Conservation (phyloP, 208 protist species). For the Crithidia acanthocephali region DNA sequence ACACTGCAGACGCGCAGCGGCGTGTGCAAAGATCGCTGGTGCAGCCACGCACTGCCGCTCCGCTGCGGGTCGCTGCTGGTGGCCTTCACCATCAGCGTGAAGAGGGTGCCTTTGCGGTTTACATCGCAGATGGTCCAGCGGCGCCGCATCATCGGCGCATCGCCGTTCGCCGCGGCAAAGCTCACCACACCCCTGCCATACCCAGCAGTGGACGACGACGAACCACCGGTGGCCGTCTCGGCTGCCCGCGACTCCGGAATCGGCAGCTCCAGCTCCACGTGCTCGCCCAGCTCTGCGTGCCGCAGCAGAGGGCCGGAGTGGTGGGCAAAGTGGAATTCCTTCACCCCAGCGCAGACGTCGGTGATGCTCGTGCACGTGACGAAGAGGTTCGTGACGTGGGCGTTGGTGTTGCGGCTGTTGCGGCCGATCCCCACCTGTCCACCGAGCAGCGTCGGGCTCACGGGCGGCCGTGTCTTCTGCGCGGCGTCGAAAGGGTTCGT, state of each 20-base stretch:
- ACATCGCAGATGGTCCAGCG: conserved; percentile 74
- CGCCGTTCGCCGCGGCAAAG: conserved; percentile 19
- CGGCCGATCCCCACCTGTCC: neutral
- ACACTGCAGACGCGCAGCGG: conserved; percentile 54
- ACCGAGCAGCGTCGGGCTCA: conserved; percentile 8
- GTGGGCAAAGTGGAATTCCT: conserved; percentile 57
- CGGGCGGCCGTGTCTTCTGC: conserved; percentile 17
- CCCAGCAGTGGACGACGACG: too few species aligned
- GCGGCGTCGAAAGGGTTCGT: conserved; percentile 19
- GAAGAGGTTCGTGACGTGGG: conserved; percentile 10
- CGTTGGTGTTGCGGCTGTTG: neutral
- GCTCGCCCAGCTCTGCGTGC: conserved; percentile 56
- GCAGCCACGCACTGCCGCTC: conserved; percentile 71
- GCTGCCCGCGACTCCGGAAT: conserved; percentile 20
- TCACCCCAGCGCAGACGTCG: conserved; percentile 54
- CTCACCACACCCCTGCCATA: neutral
- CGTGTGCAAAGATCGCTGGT: conserved; percentile 50
- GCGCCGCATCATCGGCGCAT: conserved; percentile 39
- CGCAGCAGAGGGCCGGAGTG: conserved; percentile 33
- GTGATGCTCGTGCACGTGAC: conserved; percentile 41
- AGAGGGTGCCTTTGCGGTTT: conserved; percentile 44
- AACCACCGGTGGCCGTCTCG: too few species aligned
- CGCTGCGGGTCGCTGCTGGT: conserved; percentile 21
- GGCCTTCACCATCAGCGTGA: conserved; percentile 75
- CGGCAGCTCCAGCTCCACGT: conserved; percentile 70